These are phyloP conservation scores for Emydomyces testavorans DNA, from an alignment of 2,329 filamentous ascomycete species.

Conservation along the genomic window DNA sequence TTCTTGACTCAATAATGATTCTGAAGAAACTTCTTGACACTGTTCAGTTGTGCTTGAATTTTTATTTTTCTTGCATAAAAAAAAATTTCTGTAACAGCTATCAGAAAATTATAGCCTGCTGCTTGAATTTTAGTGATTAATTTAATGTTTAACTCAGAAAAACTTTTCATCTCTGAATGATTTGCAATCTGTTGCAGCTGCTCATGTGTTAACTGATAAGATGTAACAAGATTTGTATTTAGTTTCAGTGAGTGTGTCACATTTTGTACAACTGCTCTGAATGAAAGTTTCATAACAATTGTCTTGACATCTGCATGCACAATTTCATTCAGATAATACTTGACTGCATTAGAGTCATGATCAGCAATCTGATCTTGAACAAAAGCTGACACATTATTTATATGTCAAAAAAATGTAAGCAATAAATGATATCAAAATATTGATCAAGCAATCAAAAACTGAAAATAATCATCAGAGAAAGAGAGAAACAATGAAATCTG, in stretches of 20 bases:
- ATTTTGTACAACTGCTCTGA: slow-evolving; percentile 16
- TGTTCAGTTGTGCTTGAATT: slow-evolving; percentile 12
- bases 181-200: slow-evolving; percentile 11
- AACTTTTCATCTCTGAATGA: slow-evolving; percentile 3
- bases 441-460: too few relatives aligned
- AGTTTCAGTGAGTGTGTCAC: slow-evolving; percentile 13
- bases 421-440: too few relatives aligned
- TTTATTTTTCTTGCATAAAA: too few relatives aligned
- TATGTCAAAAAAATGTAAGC: too few relatives aligned
- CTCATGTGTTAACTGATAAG: slow-evolving; percentile 14
- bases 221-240: slow-evolving; percentile 15
- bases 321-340: slow-evolving; percentile 19
- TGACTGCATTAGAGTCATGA: slow-evolving; percentile 18
- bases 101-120: too few relatives aligned
- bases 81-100: too few relatives aligned
- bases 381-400: too few relatives aligned
- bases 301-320: slow-evolving; percentile 17
- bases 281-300: slow-evolving; percentile 15
- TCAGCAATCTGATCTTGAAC: too few relatives aligned
- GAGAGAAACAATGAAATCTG: too few relatives aligned
- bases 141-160: too few relatives aligned
- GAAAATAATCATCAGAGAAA: too few relatives aligned
- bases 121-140: too few relatives aligned
- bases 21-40: slow-evolving; percentile 12
- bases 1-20: slow-evolving; percentile 7